Evolutionary conservation across 805 yeast genomes (phyloP).

Genomic region (Brettanomyces anomalus): DNA sequence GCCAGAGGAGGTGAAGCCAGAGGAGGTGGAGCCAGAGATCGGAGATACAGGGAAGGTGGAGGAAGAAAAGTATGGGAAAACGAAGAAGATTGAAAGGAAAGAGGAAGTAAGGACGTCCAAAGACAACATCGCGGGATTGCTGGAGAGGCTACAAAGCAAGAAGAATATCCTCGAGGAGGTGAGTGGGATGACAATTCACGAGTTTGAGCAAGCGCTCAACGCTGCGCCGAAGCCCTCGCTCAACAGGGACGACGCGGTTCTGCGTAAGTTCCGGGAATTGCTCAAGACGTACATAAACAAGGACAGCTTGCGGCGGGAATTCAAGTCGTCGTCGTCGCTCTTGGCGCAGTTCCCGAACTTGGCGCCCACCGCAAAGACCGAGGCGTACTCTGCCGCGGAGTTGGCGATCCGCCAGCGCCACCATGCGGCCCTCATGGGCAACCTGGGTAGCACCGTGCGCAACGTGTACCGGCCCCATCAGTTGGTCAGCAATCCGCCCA

Average conservation of each 20-base stretch:
- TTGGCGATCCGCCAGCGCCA: slow-evolving; percentile 64
- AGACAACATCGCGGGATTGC: no score
- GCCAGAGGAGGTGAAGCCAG: no score
- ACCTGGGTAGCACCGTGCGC: slow-evolving; percentile 55
- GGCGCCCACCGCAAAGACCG: slow-evolving; percentile 47
- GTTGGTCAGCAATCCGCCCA: slow-evolving; percentile 52
- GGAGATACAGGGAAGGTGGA: no score
- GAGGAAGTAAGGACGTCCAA: no score
- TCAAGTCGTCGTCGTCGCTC: slow-evolving; percentile 17
- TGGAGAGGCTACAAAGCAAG: no score
- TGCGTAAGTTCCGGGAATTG: slow-evolving; percentile 19
- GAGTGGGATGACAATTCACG: slow-evolving; percentile 11
- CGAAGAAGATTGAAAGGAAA: no score
- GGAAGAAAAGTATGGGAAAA: no score
- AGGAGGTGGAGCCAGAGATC: no score
- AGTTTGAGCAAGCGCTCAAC: slow-evolving; percentile 19
- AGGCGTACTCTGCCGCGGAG: slow-evolving; percentile 72
- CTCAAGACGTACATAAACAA: slow-evolving; percentile 18
- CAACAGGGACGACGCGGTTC: slow-evolving; percentile 20
- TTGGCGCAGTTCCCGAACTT: slow-evolving; percentile 48
- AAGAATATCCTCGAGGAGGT: no score
- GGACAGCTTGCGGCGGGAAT: slow-evolving; percentile 15
- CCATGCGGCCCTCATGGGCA: slow-evolving; percentile 45
- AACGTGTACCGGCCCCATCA: slow-evolving; percentile 63
- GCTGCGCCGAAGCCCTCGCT: slow-evolving; percentile 20